Percentiles rank a stretch among this genome's conserved stretches.
Evolutionary conservation across 2,329 filamentous ascomycete genomes (phyloP).

Genomic region (Talaromyces atroroseus): DNA sequence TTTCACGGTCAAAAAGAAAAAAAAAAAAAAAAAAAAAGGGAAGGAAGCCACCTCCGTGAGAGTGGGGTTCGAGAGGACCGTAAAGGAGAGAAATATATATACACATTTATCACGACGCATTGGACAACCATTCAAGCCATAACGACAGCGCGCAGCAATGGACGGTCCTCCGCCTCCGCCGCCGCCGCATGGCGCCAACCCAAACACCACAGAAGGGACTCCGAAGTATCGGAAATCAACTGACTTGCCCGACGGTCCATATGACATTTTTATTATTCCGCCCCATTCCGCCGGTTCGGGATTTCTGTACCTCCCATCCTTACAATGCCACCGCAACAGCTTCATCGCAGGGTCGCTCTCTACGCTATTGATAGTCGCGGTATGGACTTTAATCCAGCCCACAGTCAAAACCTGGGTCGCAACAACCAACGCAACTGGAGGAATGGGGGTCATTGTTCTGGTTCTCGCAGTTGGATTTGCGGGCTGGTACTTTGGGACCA

Average conservation of each 20-base stretch:
- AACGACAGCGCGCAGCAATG: conserved; percentile 3
- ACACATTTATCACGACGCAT: not conserved
- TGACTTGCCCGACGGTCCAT: conserved; percentile 79
- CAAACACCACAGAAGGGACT: conserved; percentile 57
- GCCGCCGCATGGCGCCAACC: conserved; percentile 76
- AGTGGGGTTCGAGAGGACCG: not conserved
- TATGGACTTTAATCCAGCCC: conserved; percentile 70
- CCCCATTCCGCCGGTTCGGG: conserved; percentile 83
- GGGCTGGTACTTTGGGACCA: conserved; percentile 70
- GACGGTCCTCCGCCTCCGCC: conserved; percentile 59
- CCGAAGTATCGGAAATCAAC: conserved; percentile 36
- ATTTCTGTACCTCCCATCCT: conserved; percentile 88
- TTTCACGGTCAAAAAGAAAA: not conserved
- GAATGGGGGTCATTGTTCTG: conserved; percentile 66
- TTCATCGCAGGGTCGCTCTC: conserved; percentile 81
- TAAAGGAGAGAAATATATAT: not conserved
- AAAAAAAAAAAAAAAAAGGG: too few relatives aligned
- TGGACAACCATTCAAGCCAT: not conserved
- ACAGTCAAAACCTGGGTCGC: conserved; percentile 68
- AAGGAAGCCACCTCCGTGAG: not conserved
- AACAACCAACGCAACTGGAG: conserved; percentile 64
- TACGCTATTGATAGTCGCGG: conserved; percentile 64
- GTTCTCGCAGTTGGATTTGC: conserved; percentile 67
- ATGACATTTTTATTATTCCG: conserved; percentile 95
- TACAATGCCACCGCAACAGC: conserved; percentile 80